Evolutionary conservation across 1,284 basidiomycete genomes (phyloP).

Genomic region (Neotropicomus parvogracilis): DNA sequence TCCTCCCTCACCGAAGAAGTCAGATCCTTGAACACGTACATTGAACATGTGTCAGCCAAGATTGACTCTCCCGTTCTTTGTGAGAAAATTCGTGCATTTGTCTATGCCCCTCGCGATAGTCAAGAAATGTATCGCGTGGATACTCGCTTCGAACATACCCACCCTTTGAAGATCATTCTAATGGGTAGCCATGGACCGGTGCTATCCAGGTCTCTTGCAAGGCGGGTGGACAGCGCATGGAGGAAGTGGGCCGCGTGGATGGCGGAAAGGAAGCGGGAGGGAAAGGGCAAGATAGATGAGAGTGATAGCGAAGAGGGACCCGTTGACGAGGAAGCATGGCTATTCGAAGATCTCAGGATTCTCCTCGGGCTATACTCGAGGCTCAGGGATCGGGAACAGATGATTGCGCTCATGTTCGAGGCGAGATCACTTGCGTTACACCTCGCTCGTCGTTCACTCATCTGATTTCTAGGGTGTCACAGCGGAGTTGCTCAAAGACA

Average conservation of each 20-base stretch:
- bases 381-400: constrained; percentile 86
- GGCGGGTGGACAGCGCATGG: constrained; percentile 72
- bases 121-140: constrained; percentile 80
- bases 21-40: constrained; percentile 78
- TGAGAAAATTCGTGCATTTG: constrained; percentile 84
- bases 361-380: constrained; percentile 75
- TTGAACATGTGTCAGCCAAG: constrained; percentile 82
- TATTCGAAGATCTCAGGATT: constrained; percentile 86
- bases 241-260: constrained; percentile 76
- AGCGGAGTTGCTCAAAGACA: constrained; percentile 93
- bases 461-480: constrained; percentile 72
- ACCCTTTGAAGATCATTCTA: constrained; percentile 81
- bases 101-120: constrained; percentile 83
- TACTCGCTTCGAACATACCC: constrained; percentile 57
- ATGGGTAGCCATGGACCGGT: constrained; percentile 77
- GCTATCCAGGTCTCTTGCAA: constrained; percentile 72
- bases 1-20: constrained; percentile 89
- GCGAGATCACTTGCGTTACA: constrained; percentile 38
- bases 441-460: constrained; percentile 5
- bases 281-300: constrained; percentile 49
- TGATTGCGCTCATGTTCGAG: constrained; percentile 95
- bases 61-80: constrained; percentile 86
- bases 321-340: constrained; percentile 89
- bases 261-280: constrained; percentile 55
- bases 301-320: constrained; percentile 92